Evolutionary conservation across 148 eudicot genomes (phyloP).

Genomic region (Mesembryanthemum crystallinum): DNA sequence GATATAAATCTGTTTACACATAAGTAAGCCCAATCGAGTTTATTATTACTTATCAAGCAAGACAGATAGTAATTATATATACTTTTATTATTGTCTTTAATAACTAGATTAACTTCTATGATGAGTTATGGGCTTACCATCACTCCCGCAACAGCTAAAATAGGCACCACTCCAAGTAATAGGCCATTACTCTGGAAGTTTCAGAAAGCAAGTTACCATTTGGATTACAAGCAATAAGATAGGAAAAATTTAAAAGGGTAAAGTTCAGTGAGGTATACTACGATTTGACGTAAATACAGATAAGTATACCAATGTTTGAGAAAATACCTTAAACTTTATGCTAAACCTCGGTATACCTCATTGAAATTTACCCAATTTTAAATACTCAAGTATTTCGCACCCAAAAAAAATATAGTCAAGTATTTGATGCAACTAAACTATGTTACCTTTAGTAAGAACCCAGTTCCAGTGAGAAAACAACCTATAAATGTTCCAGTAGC

Average conservation of each 20-base stretch:
- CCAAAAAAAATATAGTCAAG: too few species aligned
- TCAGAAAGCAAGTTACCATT: neutral
- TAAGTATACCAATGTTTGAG: too few species aligned
- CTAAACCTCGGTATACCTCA: too few species aligned
- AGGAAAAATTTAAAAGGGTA: too few species aligned
- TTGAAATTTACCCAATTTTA: too few species aligned
- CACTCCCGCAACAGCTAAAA: slow-evolving; percentile 55
- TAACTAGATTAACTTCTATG: neutral
- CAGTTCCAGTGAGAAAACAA: slow-evolving; percentile 19
- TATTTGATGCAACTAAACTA: neutral
- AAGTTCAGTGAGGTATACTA: too few species aligned
- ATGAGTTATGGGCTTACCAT: slow-evolving; percentile 41
- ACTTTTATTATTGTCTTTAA: neutral
- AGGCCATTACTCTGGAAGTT: slow-evolving; percentile 40
- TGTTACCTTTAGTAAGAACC: slow-evolving; percentile 58
- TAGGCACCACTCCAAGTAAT: slow-evolving; percentile 41
- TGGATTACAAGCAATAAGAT: neutral
- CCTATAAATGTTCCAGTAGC: slow-evolving; percentile 8
- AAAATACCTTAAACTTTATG: too few species aligned
- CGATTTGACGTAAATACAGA: too few species aligned
- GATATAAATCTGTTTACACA: slow-evolving; percentile 41
- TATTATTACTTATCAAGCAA: neutral
- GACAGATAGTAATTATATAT: neutral
- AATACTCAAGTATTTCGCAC: too few species aligned
- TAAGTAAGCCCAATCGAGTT: neutral